These are phyloP conservation scores for Ogataea polymorpha DNA, from an alignment of 805 yeast species.

Conservation along the genomic window DNA sequence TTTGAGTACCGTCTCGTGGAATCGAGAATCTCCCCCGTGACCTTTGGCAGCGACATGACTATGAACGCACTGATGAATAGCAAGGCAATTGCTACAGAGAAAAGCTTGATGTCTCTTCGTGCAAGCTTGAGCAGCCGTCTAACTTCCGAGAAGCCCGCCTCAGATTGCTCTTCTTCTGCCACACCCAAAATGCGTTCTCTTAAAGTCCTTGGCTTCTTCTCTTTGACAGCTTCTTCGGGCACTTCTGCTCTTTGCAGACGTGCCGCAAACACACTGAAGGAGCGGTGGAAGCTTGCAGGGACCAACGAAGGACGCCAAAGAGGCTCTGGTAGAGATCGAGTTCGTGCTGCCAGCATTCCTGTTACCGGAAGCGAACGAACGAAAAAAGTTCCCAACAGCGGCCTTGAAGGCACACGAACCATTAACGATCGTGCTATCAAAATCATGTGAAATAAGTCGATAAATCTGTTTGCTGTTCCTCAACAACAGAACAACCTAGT, in stretches of 20 bases:
- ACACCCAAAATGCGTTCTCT: conserved; percentile 31
- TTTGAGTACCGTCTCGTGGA: conserved; percentile 37
- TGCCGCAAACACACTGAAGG: background rate
- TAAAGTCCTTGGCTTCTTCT: conserved; percentile 18
- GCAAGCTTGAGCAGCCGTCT: conserved; percentile 41
- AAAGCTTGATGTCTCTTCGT: conserved; percentile 42
- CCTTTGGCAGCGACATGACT: conserved; percentile 52
- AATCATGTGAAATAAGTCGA: background rate
- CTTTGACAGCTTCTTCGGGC: background rate
- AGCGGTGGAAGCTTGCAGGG: background rate
- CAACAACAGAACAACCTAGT: background rate
- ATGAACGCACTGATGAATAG: conserved; percentile 46
- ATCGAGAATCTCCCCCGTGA: conserved; percentile 54
- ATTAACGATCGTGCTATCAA: background rate
- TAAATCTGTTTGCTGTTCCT: background rate
- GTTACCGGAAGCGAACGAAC: background rate
- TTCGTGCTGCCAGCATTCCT: background rate
- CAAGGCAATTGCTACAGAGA: conserved; percentile 41
- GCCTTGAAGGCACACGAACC: background rate
- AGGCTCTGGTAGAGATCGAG: background rate
- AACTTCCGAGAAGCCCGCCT: conserved; percentile 37
- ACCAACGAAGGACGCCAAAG: background rate
- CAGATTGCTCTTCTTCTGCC: conserved; percentile 30
- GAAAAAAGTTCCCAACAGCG: background rate
- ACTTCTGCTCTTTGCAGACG: background rate